Evolutionary conservation across 495 filamentous ascomycete genomes (phyloP).

Genomic region (Amphirosellinia nigrospora): DNA sequence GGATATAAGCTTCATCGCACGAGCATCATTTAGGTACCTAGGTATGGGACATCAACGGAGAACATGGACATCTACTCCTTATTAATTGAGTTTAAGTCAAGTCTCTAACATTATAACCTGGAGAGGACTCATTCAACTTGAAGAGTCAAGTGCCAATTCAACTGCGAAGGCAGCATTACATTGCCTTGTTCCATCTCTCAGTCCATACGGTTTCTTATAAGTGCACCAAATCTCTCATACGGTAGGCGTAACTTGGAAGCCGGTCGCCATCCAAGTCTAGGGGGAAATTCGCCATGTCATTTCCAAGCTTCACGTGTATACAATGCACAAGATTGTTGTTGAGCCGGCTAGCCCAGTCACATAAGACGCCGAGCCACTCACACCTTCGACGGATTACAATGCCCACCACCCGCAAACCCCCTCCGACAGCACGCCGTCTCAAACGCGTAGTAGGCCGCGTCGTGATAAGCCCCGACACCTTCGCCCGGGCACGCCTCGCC

Average conservation of each 20-base stretch:
- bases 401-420: too few species aligned
- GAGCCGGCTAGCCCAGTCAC: slow-evolving; percentile 9
- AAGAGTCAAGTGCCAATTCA: not conserved
- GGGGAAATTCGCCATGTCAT: slow-evolving; percentile 4
- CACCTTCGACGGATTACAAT: not conserved
- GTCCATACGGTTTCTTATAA: too few species aligned
- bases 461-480: not conserved
- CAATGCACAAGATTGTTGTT: slow-evolving; percentile 25
- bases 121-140: not conserved
- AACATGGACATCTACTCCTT: too few species aligned
- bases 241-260: too few species aligned
- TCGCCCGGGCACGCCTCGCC: slow-evolving; percentile 26
- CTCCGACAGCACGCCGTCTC: not conserved
- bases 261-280: not conserved
- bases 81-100: not conserved
- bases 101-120: not conserved
- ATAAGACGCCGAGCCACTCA: not conserved
- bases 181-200: not conserved
- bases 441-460: not conserved
- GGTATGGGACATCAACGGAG: too few species aligned
- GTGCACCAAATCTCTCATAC: too few species aligned
- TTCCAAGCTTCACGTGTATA: slow-evolving; percentile 5
- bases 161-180: not conserved
- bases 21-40: too few species aligned
- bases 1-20: too few species aligned